Evolutionary conservation across 1,284 basidiomycete species (phyloP).

Genomic region (Singerocomus rubriflavus): DNA sequence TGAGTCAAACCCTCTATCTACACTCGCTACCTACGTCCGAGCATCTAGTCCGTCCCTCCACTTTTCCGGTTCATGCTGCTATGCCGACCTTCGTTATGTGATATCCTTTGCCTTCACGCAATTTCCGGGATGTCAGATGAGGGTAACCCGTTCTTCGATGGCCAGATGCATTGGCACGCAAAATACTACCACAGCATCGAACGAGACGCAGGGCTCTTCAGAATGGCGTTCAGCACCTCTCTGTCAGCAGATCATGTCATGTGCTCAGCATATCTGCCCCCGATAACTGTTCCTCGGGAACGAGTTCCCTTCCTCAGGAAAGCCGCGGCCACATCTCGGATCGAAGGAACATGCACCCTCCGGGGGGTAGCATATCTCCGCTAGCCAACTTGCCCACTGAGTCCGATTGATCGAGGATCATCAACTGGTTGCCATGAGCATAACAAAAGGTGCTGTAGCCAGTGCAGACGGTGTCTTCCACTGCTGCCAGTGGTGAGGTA

Average conservation of each 20-base stretch:
- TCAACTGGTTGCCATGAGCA: slow-evolving; percentile 5
- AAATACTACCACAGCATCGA: slow-evolving; percentile 5
- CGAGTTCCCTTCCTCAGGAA: slow-evolving; percentile 10
- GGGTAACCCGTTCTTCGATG: slow-evolving; percentile 7
- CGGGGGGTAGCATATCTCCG: background rate
- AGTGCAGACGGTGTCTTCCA: slow-evolving; percentile 9
- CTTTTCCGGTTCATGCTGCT: slow-evolving; percentile 4
- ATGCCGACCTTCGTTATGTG: slow-evolving; percentile 12
- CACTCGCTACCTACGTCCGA: slow-evolving; percentile 12
- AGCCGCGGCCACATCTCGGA: slow-evolving; percentile 12
- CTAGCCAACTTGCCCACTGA: background rate
- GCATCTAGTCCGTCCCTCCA: background rate
- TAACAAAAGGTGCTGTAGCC: background rate
- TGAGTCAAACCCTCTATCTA: slow-evolving; percentile 5
- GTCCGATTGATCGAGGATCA: background rate
- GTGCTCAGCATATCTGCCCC: slow-evolving; percentile 8
- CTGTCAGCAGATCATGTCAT: background rate
- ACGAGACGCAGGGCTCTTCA: background rate
- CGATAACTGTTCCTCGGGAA: slow-evolving; percentile 7
- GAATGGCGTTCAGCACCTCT: background rate
- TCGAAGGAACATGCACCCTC: slow-evolving; percentile 7
- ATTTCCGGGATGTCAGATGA: slow-evolving; percentile 19
- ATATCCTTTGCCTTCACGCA: slow-evolving; percentile 11
- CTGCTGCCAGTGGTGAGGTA: background rate
- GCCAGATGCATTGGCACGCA: slow-evolving; percentile 9